Conservation (phyloP, 805 yeast genomes). For the Pichia kluyveri region DNA sequence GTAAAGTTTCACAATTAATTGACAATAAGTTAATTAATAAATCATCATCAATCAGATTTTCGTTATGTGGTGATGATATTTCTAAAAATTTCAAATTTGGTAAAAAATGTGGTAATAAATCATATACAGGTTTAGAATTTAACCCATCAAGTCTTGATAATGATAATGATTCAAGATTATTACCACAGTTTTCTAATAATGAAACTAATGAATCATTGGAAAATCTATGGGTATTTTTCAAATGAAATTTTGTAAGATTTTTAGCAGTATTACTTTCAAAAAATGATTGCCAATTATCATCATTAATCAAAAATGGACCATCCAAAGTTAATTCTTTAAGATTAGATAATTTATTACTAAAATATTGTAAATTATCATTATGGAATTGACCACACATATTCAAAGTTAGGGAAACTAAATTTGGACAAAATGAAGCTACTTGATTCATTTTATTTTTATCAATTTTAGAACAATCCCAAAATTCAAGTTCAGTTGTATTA, state of each 20-base stretch:
- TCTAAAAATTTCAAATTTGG: slow-evolving; percentile 48
- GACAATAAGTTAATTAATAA: slow-evolving; percentile 51
- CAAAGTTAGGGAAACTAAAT: slow-evolving; percentile 53
- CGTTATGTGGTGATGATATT: slow-evolving; percentile 58
- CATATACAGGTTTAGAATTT: slow-evolving; percentile 45
- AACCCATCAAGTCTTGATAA: slow-evolving; percentile 70
- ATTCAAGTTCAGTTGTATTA: slow-evolving; percentile 45
- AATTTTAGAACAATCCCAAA: slow-evolving; percentile 90
- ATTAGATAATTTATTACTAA: slow-evolving; percentile 45
- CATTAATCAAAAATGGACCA: slow-evolving; percentile 84
- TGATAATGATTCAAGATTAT: slow-evolving; percentile 44
- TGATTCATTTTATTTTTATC: slow-evolving; percentile 54
- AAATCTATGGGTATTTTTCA: slow-evolving; percentile 80
- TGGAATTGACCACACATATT: slow-evolving; percentile 92
- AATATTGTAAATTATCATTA: slow-evolving; percentile 62
- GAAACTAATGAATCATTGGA: slow-evolving; percentile 54
- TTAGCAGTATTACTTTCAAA: slow-evolving; percentile 47
- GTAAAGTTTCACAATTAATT: slow-evolving; percentile 52
- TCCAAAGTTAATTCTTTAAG: slow-evolving; percentile 57
- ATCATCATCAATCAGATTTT: slow-evolving; percentile 61
- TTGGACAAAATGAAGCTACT: slow-evolving; percentile 74
- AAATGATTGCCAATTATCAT: slow-evolving; percentile 66
- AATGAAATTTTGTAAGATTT: slow-evolving; percentile 47
- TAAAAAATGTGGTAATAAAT: slow-evolving; percentile 56
- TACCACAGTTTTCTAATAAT: slow-evolving; percentile 54